Base-by-base conservation (phyloP, 345 rosid species). In the Noccaea caerulescens region DNA sequence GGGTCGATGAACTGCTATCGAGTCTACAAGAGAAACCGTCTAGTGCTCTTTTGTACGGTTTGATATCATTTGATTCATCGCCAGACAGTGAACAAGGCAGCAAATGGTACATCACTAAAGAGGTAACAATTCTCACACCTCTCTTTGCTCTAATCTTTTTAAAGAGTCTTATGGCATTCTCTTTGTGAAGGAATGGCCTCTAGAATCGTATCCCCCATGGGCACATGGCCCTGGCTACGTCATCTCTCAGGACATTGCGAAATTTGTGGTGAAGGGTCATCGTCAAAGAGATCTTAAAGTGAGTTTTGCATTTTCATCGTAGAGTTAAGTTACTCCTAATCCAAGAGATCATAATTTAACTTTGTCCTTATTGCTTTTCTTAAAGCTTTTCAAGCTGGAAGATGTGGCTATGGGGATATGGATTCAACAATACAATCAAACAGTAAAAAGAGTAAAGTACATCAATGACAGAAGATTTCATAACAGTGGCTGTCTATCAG, bases 391-490 rank as follows among this genome's bases (percentile, higher is more conserved):
- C 76, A 93, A 90, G 58, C 83, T 93, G 16, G 98, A 93, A 83
- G 98, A 90, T 71, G 96, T 93, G 30, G 97, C 92, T 38, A 86
- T 90, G 92, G 97, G 98, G 52, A 93, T 93, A 74, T 93, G 98
- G 98, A 83, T 93, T 58, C 88, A 87, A 70, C 77, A 81, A 54
- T 85, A 78, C 81, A 87, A 88, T 71, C 74, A 70, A 10, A 83
- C 81, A 2, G 84, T 87, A 30, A 54, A 78, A 54, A 77, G 73
- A 63, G 96, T 88, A 73, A 66, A 80, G 55, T 93, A 91, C 81
- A 64, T 73, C 25, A 87, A 47, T 13, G 98, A 93, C 32, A 84
- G 82, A 20, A 83, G 92, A 73, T 88, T 93, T 78, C 73, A 84
- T 77, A 93, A 90, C 18, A 82, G 82, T 16, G 98, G 88, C 14